Conservation (phyloP, 352 stramenopile genomes). For the Phytophthora rubi region DNA sequence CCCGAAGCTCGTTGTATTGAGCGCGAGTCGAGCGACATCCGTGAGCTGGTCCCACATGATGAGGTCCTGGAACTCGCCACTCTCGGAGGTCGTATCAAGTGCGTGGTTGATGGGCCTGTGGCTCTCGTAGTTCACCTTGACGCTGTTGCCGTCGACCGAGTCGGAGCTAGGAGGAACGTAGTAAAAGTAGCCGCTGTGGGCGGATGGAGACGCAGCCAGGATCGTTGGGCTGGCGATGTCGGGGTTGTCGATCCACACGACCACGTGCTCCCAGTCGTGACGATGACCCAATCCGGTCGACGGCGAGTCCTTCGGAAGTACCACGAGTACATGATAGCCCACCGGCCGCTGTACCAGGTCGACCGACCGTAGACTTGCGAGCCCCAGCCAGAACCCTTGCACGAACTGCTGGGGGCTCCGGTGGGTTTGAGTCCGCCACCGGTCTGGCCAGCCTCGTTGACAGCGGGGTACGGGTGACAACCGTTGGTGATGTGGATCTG, state of each 20-base stretch:
- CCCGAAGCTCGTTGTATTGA: conserved; percentile 21
- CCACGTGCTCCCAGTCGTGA: conserved; percentile 54
- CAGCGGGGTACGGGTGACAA: conserved; percentile 44
- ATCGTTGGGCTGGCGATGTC: conserved; percentile 8
- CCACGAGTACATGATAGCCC: conserved; percentile 49
- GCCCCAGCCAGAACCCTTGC: conserved; percentile 34
- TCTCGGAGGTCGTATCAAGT: conserved; percentile 17
- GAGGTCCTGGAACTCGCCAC: conserved; percentile 23
- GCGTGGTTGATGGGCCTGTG: conserved; percentile 23
- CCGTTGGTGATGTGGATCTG: conserved; percentile 42
- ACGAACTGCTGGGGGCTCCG: conserved; percentile 34
- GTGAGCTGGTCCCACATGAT: conserved; percentile 36
- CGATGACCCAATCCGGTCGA: conserved; percentile 38
- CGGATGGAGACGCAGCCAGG: conserved; percentile 6
- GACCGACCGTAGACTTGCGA: conserved; percentile 35
- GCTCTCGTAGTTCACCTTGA: conserved; percentile 18
- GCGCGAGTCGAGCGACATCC: conserved; percentile 23
- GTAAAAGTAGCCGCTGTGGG: conserved; percentile 27
- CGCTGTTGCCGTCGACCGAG: conserved; percentile 22
- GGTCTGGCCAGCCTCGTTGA: conserved; percentile 37
- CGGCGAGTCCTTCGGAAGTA: conserved; percentile 55
- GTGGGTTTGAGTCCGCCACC: conserved; percentile 38
- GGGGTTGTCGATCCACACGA: conserved; percentile 47
- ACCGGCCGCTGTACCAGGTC: conserved; percentile 28
- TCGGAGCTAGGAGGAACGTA: conserved; percentile 13